Evolutionary conservation across 1,284 basidiomycete species (phyloP).

Genomic region (Sphaerobolus stellatus): DNA sequence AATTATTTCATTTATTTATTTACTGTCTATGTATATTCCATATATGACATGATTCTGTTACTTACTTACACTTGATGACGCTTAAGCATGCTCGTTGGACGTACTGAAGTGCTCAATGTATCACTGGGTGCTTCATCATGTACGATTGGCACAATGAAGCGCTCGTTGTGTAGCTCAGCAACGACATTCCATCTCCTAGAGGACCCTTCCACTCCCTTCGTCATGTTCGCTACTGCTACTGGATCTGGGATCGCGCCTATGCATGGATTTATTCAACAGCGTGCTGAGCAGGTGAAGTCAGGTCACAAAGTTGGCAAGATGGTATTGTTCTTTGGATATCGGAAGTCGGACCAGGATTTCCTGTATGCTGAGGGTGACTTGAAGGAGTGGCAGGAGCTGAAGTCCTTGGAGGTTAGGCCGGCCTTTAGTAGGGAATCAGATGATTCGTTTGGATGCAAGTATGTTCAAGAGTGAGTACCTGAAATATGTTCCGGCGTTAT

Average conservation of each 20-base stretch:
- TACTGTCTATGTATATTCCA: too few relatives aligned
- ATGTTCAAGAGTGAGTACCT: conserved; percentile 48
- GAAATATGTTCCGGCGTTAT: not conserved
- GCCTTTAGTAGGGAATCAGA: conserved; percentile 45
- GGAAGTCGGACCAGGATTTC: conserved; percentile 43
- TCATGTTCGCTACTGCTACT: conserved; percentile 51
- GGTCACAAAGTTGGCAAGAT: conserved; percentile 44
- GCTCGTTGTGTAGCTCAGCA: conserved; percentile 39
- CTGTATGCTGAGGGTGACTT: conserved; percentile 46
- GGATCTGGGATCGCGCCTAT: conserved; percentile 54
- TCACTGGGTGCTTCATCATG: too few relatives aligned
- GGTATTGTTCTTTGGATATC: conserved; percentile 52
- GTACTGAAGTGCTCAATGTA: too few relatives aligned
- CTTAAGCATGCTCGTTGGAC: too few relatives aligned
- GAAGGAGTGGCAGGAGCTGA: conserved; percentile 43
- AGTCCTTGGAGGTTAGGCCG: conserved; percentile 49
- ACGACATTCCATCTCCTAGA: conserved; percentile 48
- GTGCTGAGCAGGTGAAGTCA: conserved; percentile 47
- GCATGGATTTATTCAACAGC: conserved; percentile 54
- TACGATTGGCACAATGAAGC: too few relatives aligned
- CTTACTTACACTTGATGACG: too few relatives aligned
- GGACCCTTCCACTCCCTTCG: conserved; percentile 42
- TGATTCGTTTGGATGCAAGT: conserved; percentile 43
- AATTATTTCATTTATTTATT: too few relatives aligned
- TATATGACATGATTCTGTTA: too few relatives aligned